Evolutionary conservation across 129 eudicot genomes (phyloP).

Genomic region (Flaveria sonorensis): DNA sequence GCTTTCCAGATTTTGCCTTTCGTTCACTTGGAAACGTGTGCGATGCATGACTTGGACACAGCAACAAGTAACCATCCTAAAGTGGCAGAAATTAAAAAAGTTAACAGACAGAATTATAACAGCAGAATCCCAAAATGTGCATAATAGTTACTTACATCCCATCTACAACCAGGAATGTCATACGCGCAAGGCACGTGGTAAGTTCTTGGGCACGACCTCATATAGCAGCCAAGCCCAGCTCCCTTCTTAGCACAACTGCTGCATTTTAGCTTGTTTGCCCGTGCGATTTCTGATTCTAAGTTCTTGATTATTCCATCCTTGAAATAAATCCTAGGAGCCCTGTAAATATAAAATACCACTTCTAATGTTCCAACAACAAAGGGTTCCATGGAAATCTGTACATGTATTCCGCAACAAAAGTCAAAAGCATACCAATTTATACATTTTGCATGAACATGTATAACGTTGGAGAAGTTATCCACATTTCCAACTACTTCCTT

Average conservation of each 20-base stretch:
- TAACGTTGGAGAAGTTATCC: constrained; percentile 40
- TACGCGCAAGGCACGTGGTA: constrained; percentile 90
- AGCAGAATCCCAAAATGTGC: neutral
- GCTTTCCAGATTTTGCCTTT: constrained; percentile 45
- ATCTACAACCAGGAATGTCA: constrained; percentile 61
- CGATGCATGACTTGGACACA: constrained; percentile 67
- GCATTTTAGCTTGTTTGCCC: constrained; percentile 86
- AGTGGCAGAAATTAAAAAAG: neutral
- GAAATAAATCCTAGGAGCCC: constrained; percentile 78
- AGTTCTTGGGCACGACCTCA: constrained; percentile 57
- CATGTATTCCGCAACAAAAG: neutral
- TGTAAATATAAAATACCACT: constrained; percentile 27
- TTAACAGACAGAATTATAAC: neutral
- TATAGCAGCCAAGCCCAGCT: constrained; percentile 90
- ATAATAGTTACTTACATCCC: constrained; percentile 71
- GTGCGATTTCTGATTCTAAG: constrained; percentile 67
- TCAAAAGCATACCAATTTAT: constrained; percentile 55
- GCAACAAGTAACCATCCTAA: constrained; percentile 61
- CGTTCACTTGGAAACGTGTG: constrained; percentile 66
- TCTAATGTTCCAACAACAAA: neutral
- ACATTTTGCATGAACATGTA: constrained; percentile 70
- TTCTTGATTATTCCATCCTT: constrained; percentile 52
- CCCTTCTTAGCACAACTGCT: constrained; percentile 72
- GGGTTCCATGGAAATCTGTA: neutral
- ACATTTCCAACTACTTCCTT: constrained; percentile 47